A percentile compares a stretch with the other conserved stretches of the same genome.
Conservation (phyloP, 164 flowering plant species). For the Vitis cinerea region DNA sequence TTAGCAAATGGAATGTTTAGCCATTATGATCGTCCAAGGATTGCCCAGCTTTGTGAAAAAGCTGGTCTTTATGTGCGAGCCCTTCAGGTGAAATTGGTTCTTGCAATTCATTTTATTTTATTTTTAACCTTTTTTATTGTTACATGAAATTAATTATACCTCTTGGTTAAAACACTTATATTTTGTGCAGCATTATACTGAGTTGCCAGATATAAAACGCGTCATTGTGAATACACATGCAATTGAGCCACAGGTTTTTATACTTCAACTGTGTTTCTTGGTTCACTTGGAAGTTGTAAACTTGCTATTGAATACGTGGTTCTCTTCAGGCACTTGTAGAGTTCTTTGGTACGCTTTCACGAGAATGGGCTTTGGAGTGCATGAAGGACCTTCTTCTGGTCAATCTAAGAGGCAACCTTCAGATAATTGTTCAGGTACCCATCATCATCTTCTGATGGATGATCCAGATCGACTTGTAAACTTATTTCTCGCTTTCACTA, state of each 20-base stretch:
- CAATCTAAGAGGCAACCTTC: conserved; percentile 95
- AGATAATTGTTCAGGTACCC: conserved; percentile 96
- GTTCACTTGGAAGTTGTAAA: neutral
- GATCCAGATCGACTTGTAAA: neutral
- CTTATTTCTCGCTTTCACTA: neutral
- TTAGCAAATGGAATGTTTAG: conserved; percentile 99
- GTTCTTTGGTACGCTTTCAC: conserved; percentile 96
- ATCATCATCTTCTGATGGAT: neutral
- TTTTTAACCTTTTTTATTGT: conserved; percentile 1
- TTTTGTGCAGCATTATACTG: conserved; percentile 85
- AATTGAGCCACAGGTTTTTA: conserved; percentile 93
- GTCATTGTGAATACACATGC: conserved; percentile 99
- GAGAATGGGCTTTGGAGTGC: conserved; percentile 99
- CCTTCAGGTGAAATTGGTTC: conserved; percentile 60
- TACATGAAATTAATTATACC: neutral
- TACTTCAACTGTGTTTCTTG: neutral
- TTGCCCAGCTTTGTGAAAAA: conserved; percentile 99
- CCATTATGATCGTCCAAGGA: conserved; percentile 97
- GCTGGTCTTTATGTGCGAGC: conserved; percentile 93
- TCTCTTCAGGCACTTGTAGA: conserved; percentile 88
- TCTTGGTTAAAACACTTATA: neutral
- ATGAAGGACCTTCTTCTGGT: conserved; percentile 97
- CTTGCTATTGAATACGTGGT: conserved; percentile 17
- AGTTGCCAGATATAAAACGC: conserved; percentile 94
- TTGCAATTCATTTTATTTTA: neutral